Evolutionary conservation across 495 filamentous ascomycete species (phyloP).

Genomic region (Cryomyces antarcticus): DNA sequence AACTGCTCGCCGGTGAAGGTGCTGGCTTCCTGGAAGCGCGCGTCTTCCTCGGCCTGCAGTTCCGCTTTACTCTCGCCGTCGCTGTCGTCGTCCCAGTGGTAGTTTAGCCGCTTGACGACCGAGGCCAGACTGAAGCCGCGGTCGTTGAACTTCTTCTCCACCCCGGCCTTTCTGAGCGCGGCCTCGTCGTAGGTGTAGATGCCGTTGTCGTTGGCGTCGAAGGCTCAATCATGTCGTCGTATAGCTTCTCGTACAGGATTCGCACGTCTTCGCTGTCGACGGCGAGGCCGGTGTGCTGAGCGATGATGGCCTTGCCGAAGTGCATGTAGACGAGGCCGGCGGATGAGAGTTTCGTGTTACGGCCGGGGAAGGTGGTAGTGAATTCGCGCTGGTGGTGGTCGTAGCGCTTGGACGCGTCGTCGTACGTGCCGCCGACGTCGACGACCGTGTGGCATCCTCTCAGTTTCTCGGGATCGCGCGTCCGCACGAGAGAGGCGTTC

Average conservation of each 20-base stretch:
- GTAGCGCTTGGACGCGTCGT: constrained; percentile 52
- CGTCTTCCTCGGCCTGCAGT: constrained; percentile 61
- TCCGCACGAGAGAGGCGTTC: constrained; percentile 56
- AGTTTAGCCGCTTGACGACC: constrained; percentile 68
- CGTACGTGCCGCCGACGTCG: constrained; percentile 84
- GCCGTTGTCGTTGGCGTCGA: constrained; percentile 96
- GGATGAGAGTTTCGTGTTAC: constrained; percentile 71
- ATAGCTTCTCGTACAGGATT: constrained; percentile 70
- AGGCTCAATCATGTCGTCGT: constrained; percentile 79
- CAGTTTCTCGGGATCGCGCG: constrained; percentile 62
- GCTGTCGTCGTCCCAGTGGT: constrained; percentile 37
- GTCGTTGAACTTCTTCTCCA: constrained; percentile 63
- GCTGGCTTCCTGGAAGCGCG: constrained; percentile 54
- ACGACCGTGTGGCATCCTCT: constrained; percentile 81
- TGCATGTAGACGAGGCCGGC: constrained; percentile 92
- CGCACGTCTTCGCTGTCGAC: constrained; percentile 43
- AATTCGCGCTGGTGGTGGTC: constrained; percentile 97
- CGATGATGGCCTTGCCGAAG: constrained; percentile 68
- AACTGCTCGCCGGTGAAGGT: constrained; percentile 74
- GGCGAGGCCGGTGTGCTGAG: constrained; percentile 39
- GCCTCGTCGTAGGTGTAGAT: constrained; percentile 55
- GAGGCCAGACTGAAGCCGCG: constrained; percentile 66
- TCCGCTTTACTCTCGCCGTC: constrained; percentile 22
- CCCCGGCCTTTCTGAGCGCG: constrained; percentile 36
- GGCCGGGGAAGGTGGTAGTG: constrained; percentile 52